These are phyloP conservation scores for Lantana camara DNA, from an alignment of 257 asterid genomes.

Conservation along the genomic window DNA sequence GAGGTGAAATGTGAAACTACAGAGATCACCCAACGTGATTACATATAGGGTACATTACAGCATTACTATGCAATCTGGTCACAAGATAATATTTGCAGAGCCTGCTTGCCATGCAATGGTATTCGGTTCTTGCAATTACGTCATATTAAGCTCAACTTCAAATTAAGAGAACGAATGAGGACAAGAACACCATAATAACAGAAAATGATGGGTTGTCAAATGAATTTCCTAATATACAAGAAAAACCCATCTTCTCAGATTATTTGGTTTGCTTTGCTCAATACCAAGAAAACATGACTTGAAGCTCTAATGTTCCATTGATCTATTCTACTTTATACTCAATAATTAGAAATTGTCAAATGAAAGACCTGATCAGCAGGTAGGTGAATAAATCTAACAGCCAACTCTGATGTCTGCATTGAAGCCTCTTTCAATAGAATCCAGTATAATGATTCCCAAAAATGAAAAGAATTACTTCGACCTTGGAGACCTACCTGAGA, in stretches of 20 bases:
- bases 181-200: not conserved
- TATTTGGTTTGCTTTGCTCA: not conserved
- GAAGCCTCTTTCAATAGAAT: too few species aligned
- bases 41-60: too few species aligned
- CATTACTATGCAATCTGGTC: too few species aligned
- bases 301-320: slow-evolving; percentile 31
- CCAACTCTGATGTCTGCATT: not conserved
- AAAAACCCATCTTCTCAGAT: slow-evolving; percentile 11
- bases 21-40: too few species aligned
- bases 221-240: not conserved
- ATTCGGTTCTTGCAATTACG: not conserved
- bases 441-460: too few species aligned
- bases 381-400: slow-evolving; percentile 3
- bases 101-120: not conserved
- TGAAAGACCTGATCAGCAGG: slow-evolving; percentile 38
- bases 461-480: slow-evolving; percentile 38
- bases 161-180: too few species aligned
- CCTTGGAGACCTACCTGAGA: slow-evolving; percentile 64
- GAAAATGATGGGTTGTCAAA: not conserved
- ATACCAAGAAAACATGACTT: slow-evolving; percentile 4
- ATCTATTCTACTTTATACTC: slow-evolving; percentile 45
- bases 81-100: too few species aligned
- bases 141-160: not conserved
- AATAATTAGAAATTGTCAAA: slow-evolving; percentile 32
- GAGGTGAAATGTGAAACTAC: too few species aligned